Base-by-base conservation (phyloP, 352 stramenopile species). In the Phytophthora cactorum region DNA sequence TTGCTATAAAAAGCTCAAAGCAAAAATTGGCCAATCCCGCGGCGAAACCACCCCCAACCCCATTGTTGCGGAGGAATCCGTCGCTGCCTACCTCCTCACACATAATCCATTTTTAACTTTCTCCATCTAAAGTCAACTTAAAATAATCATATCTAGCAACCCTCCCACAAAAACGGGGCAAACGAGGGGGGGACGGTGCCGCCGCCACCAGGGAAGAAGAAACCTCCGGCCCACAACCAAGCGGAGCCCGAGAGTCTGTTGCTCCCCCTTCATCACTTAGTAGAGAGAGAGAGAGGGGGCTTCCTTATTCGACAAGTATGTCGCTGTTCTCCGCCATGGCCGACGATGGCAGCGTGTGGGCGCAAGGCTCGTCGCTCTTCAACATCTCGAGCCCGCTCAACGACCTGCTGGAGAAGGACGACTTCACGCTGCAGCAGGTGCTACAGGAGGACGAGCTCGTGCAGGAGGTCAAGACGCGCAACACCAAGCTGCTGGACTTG, bases 401-500 rank as follows among this genome's bases (percentile, higher is more conserved):
- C 59, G 96, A 99, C 62, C 74, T 99, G 50, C 82, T 99, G 10
- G 96, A 99, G 70, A 93, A 89, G 41, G 91, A 95, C 9, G 75
- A 89, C 49, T 99, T 97, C 68, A 98, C 93, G 25, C 77, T 99
- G 11, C 85, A 98, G 63, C 84, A 99, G 59, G 77, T 99, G 38
- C 81, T 99, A 8, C 80, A 95, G 45, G 93, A 99, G 78, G 97
- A 99, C 78, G 97, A 99, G 66, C 80, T 99, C 15, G 87, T 99
- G 41, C 97, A 99, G 77, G 97, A 99, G 75, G 87, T 99, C 64
- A 97, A 98, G 73, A 96, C 94, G 12, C 84, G 96, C 66, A 98
- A 99, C 79, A 89, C 91, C 11, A 94, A 97, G 67, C 81, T 99
- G 14, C 79, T 99, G 50, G 88, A 98, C 60, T 99, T 98, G 91